phyloP scores from a whole-genome alignment of 2,329 filamentous ascomycete species.

The Phialophora tarda region DNA sequence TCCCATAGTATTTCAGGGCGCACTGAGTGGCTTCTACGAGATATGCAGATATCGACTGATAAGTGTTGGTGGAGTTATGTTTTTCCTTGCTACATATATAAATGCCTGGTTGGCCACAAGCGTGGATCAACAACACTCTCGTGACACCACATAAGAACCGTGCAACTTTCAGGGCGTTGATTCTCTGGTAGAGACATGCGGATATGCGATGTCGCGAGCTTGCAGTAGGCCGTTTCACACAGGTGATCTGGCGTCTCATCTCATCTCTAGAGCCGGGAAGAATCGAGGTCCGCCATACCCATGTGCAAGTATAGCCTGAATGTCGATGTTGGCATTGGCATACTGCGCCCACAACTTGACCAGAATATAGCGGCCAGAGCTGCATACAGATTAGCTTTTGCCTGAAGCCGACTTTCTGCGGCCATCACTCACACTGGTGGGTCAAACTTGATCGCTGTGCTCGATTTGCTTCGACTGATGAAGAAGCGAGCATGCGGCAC shows the following conservation, averaged over 20 bases:
- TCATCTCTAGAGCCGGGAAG: conserved; percentile 72
- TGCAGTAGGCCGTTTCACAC: neutral
- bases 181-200: neutral
- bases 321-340: conserved; percentile 80
- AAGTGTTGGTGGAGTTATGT: neutral
- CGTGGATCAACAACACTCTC: neutral
- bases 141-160: neutral
- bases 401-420: neutral
- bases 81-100: neutral
- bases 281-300: conserved; percentile 86
- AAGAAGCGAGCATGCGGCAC: conserved; percentile 80
- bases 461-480: conserved; percentile 80
- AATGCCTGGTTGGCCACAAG: neutral
- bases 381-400: conserved; percentile 26
- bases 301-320: conserved; percentile 81
- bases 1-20: no score
- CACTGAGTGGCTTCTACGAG: no score
- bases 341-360: conserved; percentile 88
- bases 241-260: conserved; percentile 48
- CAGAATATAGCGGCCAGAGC: conserved; percentile 75
- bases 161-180: neutral
- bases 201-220: neutral
- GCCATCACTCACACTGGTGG: conserved; percentile 66
- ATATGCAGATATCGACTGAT: neutral
- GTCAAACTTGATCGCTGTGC: conserved; percentile 84